Evolutionary conservation across 495 filamentous ascomycete genomes (phyloP).

Genomic region (Penicillium cosmopolitanum): DNA sequence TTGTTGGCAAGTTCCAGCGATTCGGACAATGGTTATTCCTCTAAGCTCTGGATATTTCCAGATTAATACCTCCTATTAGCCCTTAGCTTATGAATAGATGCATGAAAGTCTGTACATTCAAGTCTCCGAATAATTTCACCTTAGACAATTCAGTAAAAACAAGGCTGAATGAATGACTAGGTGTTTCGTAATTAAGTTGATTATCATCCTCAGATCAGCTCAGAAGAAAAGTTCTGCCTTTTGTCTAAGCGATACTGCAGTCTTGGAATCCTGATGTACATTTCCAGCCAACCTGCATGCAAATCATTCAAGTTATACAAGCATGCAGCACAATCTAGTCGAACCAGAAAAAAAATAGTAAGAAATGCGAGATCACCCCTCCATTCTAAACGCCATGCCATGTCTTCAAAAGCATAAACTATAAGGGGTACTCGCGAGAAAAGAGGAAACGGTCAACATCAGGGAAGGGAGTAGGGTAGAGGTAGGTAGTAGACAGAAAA

Average conservation of each 20-base stretch:
- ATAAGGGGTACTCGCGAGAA: conserved; percentile 33
- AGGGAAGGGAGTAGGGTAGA: neutral
- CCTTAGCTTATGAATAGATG: no score
- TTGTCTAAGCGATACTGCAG: neutral
- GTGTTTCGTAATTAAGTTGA: neutral
- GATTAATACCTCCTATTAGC: neutral
- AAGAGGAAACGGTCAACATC: conserved; percentile 6
- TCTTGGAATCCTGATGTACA: conserved; percentile 9
- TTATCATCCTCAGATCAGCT: neutral
- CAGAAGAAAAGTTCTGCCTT: neutral
- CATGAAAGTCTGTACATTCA: no score
- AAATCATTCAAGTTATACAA: conserved; percentile 3
- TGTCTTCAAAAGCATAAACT: conserved; percentile 27
- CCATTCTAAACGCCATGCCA: conserved; percentile 32
- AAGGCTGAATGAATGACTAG: neutral
- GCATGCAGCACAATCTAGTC: conserved; percentile 5
- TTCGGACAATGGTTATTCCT: conserved; percentile 43
- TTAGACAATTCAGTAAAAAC: no score
- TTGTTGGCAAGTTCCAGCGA: conserved; percentile 27
- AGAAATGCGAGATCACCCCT: conserved; percentile 21
- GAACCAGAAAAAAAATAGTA: conserved; percentile 8
- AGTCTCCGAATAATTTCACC: no score
- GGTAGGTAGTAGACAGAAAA: neutral
- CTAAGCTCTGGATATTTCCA: conserved; percentile 5
- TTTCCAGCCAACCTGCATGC: conserved; percentile 4